Percentiles rank a stretch among this genome's conserved stretches.
Conservation (phyloP, 23 red algal species). For the Chondrus crispus region DNA sequence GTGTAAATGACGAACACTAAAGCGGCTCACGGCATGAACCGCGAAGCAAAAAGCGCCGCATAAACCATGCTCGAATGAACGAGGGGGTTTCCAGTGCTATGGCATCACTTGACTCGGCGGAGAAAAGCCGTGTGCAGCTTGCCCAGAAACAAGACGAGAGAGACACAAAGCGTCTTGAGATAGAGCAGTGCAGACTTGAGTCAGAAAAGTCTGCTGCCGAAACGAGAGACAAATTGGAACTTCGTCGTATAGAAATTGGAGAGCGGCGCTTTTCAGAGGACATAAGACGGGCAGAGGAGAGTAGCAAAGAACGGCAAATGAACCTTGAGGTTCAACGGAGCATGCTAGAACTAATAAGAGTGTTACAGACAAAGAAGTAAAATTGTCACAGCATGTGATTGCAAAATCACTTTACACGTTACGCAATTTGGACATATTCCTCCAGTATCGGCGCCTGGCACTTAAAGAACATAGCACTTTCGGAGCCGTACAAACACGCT, state of each 20-base stretch:
- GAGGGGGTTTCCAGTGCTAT: background rate
- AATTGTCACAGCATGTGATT: background rate
- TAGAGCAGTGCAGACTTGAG: background rate
- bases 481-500: background rate
- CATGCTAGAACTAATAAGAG: background rate
- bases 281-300: background rate
- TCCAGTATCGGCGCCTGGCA: background rate
- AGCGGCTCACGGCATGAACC: no score
- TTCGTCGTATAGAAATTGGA: background rate
- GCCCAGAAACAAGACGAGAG: background rate
- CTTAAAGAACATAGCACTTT: slow-evolving; percentile 24
- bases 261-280: background rate
- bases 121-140: background rate
- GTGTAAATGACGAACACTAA: no score
- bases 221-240: background rate
- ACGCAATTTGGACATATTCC: background rate
- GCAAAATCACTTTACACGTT: background rate
- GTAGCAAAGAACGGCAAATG: background rate
- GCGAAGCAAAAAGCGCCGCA: no score
- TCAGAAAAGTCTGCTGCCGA: background rate
- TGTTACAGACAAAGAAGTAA: background rate
- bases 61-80: no score
- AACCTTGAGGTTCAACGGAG: background rate
- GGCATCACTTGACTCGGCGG: background rate
- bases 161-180: background rate